Base-by-base conservation (phyloP, 495 filamentous ascomycete genomes). In the Wilcoxina mikolae region DNA sequence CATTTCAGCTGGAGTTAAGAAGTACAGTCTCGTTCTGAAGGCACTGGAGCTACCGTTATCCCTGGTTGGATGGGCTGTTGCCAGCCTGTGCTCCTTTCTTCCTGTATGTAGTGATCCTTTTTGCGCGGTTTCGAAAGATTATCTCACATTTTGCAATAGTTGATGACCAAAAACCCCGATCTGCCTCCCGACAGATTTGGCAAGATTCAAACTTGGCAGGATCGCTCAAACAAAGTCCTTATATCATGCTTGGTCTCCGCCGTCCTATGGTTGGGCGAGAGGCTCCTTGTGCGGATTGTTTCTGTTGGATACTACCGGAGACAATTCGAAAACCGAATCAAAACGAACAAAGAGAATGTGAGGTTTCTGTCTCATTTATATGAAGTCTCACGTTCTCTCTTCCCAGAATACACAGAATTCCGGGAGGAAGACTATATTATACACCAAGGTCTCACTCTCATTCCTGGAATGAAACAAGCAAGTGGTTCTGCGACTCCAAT, bases 281-380 rank as follows among this genome's bases (percentile, higher is more conserved):
- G 93, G 65, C 67, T 84, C 29, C 68, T 94, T 23, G 81, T 96
- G 29, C 91, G 94, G 70, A 73, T 95, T 31, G 94, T 96, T 66
- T 90, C 84, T 43, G 86, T 98, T 65, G 82, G 82, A 55, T 98
- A 98, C 67, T 90, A 98, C 68, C 84, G 87, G 56, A 84, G 89
- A 60, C 91, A 94, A 56, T 96, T 96, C 68, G 81, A 87, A 56
- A 71, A 76, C 26, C 81, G 84, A 56, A 95, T 98, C 72, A 83
- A 86, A 58, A 78, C 84, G 41, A 91, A 86, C 29, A 96, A 98
- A 69, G 83, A 76, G 55, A 83, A 87, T 53, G 74, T 95, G 42
- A 73, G 76, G 58, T 77, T 95, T 18, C 71, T 98, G 2, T 78
- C 83, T 12, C 69, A 87, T 10, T 77, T 98, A 48, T 96, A 89